These are phyloP conservation scores for Lactarius pseudohatsudake DNA, from an alignment of 768 basidiomycete genomes.

Conservation along the genomic window DNA sequence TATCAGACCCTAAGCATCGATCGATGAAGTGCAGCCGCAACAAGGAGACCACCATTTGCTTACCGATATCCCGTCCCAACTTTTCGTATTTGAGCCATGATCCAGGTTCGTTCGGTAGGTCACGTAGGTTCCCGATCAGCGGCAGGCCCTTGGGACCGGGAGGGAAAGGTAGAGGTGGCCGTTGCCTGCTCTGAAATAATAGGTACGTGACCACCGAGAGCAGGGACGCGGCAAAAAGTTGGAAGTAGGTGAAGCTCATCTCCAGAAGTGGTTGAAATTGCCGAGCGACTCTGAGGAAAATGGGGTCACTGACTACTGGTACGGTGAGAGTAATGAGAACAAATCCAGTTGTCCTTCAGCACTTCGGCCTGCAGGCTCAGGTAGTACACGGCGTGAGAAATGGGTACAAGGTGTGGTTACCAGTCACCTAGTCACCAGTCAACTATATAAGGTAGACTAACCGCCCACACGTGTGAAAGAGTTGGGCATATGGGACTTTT, in stretches of 20 bases:
- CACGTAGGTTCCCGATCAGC: conserved; percentile 28
- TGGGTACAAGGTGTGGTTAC: too few relatives aligned
- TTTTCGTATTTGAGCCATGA: conserved; percentile 25
- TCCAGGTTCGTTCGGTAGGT: conserved; percentile 27
- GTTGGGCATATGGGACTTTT: too few relatives aligned
- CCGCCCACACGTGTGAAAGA: too few relatives aligned
- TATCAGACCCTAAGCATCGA: conserved; percentile 29
- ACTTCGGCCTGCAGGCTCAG: too few relatives aligned
- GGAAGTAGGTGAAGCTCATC: conserved; percentile 6
- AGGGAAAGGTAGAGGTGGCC: conserved; percentile 8
- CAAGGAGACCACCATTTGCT: background rate
- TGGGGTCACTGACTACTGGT: background rate
- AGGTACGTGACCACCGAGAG: background rate
- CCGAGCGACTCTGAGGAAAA: background rate
- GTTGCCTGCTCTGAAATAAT: conserved; percentile 4
- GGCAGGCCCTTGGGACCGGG: conserved; percentile 29
- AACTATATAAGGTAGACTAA: too few relatives aligned
- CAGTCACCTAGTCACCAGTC: too few relatives aligned
- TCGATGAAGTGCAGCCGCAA: background rate
- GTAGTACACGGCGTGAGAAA: too few relatives aligned
- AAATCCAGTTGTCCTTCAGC: background rate
- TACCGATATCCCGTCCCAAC: conserved; percentile 30
- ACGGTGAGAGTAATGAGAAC: too few relatives aligned
- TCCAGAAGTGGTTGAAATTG: background rate
- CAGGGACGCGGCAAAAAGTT: background rate